Evolutionary conservation across 2,329 filamentous ascomycete genomes (phyloP).

Genomic region (Hyphodiscus sp.): DNA sequence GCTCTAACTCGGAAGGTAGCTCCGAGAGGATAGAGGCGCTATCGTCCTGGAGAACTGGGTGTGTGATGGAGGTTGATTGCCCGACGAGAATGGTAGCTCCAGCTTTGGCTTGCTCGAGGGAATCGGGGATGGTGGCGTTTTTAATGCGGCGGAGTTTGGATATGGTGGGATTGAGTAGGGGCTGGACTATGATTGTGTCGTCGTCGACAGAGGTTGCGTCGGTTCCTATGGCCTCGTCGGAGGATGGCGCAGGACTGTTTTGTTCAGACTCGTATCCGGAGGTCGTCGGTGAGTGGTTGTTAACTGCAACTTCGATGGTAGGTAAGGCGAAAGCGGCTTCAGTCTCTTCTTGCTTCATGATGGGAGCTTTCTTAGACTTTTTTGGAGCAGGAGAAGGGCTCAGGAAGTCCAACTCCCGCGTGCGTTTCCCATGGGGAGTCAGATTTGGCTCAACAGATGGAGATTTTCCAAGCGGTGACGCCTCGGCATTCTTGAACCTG

Average conservation of each 20-base stretch:
- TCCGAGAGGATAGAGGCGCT: constrained; percentile 7
- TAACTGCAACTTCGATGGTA: constrained; percentile 6
- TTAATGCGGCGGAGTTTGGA: constrained; percentile 9
- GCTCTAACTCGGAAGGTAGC: constrained; percentile 6
- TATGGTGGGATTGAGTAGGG: constrained; percentile 6
- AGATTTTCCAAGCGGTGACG: constrained; percentile 17
- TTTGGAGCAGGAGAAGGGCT: constrained; percentile 8
- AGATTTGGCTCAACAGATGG: constrained; percentile 15
- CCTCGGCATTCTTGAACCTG: constrained; percentile 18
- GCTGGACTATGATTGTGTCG: constrained; percentile 26
- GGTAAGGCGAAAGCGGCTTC: background rate
- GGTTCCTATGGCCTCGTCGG: constrained; percentile 20
- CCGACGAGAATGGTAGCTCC: constrained; percentile 19
- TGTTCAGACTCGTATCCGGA: constrained; percentile 7
- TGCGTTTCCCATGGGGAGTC: constrained; percentile 18
- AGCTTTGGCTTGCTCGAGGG: constrained; percentile 15
- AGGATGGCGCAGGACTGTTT: constrained; percentile 5
- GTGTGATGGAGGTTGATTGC: constrained; percentile 11
- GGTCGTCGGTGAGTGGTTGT: constrained; percentile 11
- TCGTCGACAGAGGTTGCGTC: constrained; percentile 31
- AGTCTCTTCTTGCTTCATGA: constrained; percentile 12
- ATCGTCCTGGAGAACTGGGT: constrained; percentile 4
- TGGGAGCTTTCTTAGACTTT: background rate
- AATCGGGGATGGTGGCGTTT: constrained; percentile 2
- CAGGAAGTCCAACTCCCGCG: constrained; percentile 13